Evolutionary conservation across 1,284 basidiomycete species (phyloP).

Genomic region (Ceratobasidium sp.): DNA sequence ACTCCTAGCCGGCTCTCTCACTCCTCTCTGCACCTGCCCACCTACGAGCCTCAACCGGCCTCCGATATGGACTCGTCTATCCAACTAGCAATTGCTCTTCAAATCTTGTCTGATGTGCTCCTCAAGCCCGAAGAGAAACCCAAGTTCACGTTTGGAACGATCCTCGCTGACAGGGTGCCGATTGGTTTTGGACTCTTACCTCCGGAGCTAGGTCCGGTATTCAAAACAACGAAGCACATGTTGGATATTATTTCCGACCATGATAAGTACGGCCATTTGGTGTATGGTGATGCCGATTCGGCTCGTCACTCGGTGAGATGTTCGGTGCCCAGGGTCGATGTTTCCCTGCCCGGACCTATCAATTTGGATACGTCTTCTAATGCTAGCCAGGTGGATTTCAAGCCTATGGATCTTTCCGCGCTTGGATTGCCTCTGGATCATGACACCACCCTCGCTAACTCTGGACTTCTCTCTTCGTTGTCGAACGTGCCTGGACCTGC

Average conservation of each 20-base stretch:
- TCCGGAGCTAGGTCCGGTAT: too few species aligned
- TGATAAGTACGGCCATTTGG: not conserved
- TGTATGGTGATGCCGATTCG: not conserved
- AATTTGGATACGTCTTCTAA: not conserved
- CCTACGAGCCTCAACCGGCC: not conserved
- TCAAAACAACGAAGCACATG: not conserved
- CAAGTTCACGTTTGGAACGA: not conserved
- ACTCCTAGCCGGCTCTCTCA: not conserved
- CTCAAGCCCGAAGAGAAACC: not conserved
- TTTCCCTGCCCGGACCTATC: not conserved
- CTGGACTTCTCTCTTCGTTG: not conserved
- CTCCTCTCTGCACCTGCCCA: not conserved
- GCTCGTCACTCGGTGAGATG: not conserved
- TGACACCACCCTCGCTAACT: not conserved
- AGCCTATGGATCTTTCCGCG: not conserved
- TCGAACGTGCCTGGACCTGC: not conserved
- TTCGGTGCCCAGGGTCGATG: not conserved
- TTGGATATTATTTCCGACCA: not conserved
- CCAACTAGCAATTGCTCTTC: not conserved
- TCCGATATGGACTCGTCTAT: slow-evolving; percentile 5
- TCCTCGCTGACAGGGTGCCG: not conserved
- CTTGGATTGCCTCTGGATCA: not conserved
- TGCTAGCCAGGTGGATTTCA: not conserved
- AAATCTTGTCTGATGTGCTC: not conserved
- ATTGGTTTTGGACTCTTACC: too few species aligned